Evolutionary conservation across 164 flowering plant genomes (phyloP).

Genomic region (Aristolochia californica): DNA sequence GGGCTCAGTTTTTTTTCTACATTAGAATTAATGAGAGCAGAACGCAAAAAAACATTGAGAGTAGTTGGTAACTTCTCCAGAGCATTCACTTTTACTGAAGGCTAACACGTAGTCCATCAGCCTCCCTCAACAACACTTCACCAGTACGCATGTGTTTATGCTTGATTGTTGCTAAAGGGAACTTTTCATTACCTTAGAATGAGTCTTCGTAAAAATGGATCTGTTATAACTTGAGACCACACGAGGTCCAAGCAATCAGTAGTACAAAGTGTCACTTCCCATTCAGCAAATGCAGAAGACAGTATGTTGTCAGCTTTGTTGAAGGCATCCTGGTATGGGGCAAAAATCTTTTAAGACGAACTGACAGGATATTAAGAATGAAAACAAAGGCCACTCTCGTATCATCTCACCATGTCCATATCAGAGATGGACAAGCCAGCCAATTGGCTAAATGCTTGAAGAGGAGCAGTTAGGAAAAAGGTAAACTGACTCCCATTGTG

Average conservation of each 20-base stretch:
- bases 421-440: constrained; percentile 45
- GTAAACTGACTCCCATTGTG: constrained; percentile 83
- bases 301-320: constrained; percentile 57
- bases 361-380: not conserved
- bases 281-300: constrained; percentile 53
- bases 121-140: no score
- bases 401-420: constrained; percentile 41
- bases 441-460: constrained; percentile 78
- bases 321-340: constrained; percentile 43
- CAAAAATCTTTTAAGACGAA: constrained; percentile 4
- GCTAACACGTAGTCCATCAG: not conserved
- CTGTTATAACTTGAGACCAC: constrained; percentile 88
- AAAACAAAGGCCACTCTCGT: not conserved
- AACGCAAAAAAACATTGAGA: not conserved
- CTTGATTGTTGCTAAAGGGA: not conserved
- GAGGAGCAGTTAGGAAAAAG: constrained; percentile 79
- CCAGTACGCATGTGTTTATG: not conserved
- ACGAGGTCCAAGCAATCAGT: constrained; percentile 54
- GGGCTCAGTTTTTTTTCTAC: not conserved
- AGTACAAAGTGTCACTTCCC: constrained; percentile 80
- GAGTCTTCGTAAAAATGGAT: constrained; percentile 78
- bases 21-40: not conserved
- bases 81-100: no score
- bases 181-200: constrained; percentile 54
- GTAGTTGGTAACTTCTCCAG: not conserved